phyloP scores from a whole-genome alignment of 108 stramenopile species.

The Tribonema minus region DNA sequence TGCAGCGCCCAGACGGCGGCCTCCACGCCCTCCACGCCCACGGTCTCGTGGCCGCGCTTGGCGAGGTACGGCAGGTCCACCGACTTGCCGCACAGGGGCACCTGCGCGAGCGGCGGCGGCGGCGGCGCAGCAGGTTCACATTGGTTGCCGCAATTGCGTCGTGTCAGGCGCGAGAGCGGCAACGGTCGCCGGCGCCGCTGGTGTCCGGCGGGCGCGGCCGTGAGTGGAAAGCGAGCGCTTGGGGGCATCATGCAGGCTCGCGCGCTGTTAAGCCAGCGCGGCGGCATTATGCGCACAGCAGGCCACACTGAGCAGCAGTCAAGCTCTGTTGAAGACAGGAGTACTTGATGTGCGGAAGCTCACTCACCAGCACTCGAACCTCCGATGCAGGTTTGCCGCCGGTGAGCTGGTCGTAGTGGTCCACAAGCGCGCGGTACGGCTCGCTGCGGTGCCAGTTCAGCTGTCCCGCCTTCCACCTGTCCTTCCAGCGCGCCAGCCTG shows the following conservation, averaged over 20 bases:
- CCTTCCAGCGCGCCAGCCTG: slow-evolving; percentile 17
- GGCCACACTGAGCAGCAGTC: too few species aligned
- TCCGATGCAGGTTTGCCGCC: not conserved
- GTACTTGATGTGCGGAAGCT: too few species aligned
- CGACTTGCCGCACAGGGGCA: slow-evolving; percentile 41
- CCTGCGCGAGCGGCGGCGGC: not conserved
- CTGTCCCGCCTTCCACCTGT: slow-evolving; percentile 19
- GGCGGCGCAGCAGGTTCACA: too few species aligned
- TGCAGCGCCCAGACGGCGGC: slow-evolving; percentile 34
- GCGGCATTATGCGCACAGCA: too few species aligned
- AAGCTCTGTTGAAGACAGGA: too few species aligned
- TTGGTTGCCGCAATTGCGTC: too few species aligned
- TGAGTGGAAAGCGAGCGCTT: too few species aligned
- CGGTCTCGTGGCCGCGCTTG: slow-evolving; percentile 15
- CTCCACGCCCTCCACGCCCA: slow-evolving; percentile 35
- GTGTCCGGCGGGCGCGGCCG: too few species aligned
- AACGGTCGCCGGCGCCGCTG: too few species aligned
- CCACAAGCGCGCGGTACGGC: slow-evolving; percentile 6
- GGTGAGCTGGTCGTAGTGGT: slow-evolving; percentile 23
- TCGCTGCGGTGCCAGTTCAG: slow-evolving; percentile 19
- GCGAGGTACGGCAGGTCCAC: slow-evolving; percentile 37
- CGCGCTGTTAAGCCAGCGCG: not conserved
- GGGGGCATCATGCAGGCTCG: too few species aligned
- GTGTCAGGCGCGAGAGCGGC: too few species aligned
- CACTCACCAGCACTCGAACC: not conserved